phyloP scores from a whole-genome alignment of 768 basidiomycete species.

The Sistotremastrum niveocremeum region DNA sequence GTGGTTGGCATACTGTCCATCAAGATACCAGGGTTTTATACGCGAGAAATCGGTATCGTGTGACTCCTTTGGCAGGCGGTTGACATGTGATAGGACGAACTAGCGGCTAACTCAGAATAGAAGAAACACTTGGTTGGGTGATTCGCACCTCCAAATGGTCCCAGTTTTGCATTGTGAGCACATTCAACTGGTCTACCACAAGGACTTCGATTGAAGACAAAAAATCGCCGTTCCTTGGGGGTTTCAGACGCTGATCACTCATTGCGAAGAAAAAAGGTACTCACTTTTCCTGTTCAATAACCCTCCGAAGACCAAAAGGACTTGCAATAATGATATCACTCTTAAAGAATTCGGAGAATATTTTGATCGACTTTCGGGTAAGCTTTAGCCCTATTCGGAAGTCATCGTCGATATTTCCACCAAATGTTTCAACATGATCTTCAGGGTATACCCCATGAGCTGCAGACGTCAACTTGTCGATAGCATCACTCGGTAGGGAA shows the following conservation, averaged over 20 bases:
- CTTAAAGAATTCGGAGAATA: slow-evolving; percentile 83
- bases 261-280: slow-evolving; percentile 14
- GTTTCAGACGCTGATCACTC: background rate
- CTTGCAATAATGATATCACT: slow-evolving; percentile 90
- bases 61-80: slow-evolving; percentile 84
- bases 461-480: slow-evolving; percentile 68
- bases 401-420: slow-evolving; percentile 94
- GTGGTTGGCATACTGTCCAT: slow-evolving; percentile 57
- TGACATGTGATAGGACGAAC: slow-evolving; percentile 79
- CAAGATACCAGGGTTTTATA: slow-evolving; percentile 96
- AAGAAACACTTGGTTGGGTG: background rate
- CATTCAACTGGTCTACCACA: slow-evolving; percentile 87
- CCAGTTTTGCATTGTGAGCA: slow-evolving; percentile 97
- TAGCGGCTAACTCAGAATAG: slow-evolving; percentile 16
- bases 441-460: slow-evolving; percentile 65
- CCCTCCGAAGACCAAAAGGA: slow-evolving; percentile 80
- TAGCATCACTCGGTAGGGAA: slow-evolving; percentile 59
- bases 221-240: slow-evolving; percentile 70
- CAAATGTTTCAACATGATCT: slow-evolving; percentile 89
- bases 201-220: slow-evolving; percentile 86
- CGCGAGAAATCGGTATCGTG: slow-evolving; percentile 93
- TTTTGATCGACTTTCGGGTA: slow-evolving; percentile 81
- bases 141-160: slow-evolving; percentile 78
- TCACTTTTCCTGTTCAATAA: slow-evolving; percentile 89
- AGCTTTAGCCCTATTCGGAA: slow-evolving; percentile 89